These are phyloP conservation scores for Bullera alba DNA, from an alignment of 768 basidiomycete genomes.

Conservation along the genomic window DNA sequence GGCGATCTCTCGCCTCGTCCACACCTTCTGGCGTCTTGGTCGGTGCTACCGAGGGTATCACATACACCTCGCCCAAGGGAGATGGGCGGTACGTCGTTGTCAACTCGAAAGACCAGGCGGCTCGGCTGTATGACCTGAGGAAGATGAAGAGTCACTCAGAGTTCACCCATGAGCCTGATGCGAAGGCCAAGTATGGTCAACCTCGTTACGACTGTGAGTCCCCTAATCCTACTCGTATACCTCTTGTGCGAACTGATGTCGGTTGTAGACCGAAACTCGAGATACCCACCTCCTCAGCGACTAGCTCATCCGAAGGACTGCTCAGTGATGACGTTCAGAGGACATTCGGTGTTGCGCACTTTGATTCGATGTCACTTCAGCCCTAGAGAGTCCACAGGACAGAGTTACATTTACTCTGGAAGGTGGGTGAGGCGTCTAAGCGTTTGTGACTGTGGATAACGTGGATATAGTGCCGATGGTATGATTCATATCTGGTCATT, in stretches of 20 bases:
- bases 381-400: constrained; percentile 82
- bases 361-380: constrained; percentile 96
- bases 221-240: neutral
- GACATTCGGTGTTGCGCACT: constrained; percentile 81
- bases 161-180: constrained; percentile 53
- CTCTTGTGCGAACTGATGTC: neutral
- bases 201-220: constrained; percentile 63
- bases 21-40: constrained; percentile 89
- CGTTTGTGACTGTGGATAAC: neutral
- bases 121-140: constrained; percentile 87
- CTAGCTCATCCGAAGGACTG: constrained; percentile 78
- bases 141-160: constrained; percentile 76
- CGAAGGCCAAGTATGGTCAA: constrained; percentile 54
- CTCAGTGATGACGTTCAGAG: constrained; percentile 91
- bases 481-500: constrained; percentile 77
- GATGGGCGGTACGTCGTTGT: constrained; percentile 93
- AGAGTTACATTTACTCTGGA: constrained; percentile 90
- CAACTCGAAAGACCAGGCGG: constrained; percentile 90
- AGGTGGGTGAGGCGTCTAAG: constrained; percentile 68
- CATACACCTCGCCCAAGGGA: constrained; percentile 89
- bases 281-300: constrained; percentile 58
- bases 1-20: constrained; percentile 51
- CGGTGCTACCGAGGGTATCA: constrained; percentile 90
- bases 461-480: constrained; percentile 30
- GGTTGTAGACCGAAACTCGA: constrained; percentile 20